Evolutionary conservation across 2,329 filamentous ascomycete species (phyloP).

Genomic region (Alternaria triticina): DNA sequence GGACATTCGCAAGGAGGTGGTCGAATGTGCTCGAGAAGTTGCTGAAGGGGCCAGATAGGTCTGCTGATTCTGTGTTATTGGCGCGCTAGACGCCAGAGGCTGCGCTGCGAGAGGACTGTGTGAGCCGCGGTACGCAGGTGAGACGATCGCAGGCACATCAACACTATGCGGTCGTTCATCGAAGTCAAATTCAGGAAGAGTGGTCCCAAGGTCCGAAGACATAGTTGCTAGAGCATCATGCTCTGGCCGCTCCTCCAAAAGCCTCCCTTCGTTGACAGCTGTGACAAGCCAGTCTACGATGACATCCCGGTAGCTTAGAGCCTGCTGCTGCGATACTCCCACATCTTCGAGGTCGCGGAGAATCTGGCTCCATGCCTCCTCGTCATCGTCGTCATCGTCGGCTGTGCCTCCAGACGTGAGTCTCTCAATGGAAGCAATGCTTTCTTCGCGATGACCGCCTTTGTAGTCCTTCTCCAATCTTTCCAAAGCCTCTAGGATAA

Average conservation of each 20-base stretch:
- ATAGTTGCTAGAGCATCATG: constrained; percentile 8
- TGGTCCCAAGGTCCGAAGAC: constrained; percentile 7
- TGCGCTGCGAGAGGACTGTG: background rate
- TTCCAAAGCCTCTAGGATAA: constrained; percentile 40
- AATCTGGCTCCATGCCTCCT: constrained; percentile 40
- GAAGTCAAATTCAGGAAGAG: background rate
- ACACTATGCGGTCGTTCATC: constrained; percentile 1
- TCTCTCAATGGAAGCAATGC: constrained; percentile 30
- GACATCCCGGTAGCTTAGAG: constrained; percentile 31
- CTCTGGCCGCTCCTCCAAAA: constrained; percentile 28
- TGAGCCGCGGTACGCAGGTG: background rate
- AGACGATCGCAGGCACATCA: background rate
- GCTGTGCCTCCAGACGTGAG: constrained; percentile 19
- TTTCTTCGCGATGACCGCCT: constrained; percentile 40
- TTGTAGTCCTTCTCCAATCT: constrained; percentile 37
- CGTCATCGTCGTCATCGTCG: constrained; percentile 27
- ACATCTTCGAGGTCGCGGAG: constrained; percentile 42
- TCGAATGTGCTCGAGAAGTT: background rate
- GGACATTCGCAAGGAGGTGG: background rate
- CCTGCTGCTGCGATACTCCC: constrained; percentile 32
- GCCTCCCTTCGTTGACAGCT: constrained; percentile 40
- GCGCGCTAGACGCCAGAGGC: background rate
- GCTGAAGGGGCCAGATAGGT: constrained; percentile 1
- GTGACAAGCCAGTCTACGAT: constrained; percentile 41
- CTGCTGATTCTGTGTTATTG: background rate